phyloP scores from a whole-genome alignment of 305 asterid species.

The Stenogyne calaminthoides region DNA sequence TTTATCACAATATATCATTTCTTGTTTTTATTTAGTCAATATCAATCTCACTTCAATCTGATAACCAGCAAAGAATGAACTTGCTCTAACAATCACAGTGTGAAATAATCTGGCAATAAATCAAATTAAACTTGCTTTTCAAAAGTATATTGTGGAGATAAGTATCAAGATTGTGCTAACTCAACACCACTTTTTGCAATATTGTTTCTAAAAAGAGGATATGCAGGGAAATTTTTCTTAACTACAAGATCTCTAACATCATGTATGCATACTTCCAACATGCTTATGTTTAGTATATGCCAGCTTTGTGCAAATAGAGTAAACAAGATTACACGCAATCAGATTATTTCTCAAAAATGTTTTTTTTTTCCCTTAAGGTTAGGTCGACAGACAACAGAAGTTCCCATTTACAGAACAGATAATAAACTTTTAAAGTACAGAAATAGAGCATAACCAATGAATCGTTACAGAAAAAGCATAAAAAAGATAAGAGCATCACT shows the following conservation, averaged over 20 bases:
- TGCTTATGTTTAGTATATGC: conserved; percentile 9
- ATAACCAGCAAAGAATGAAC: conserved; percentile 3
- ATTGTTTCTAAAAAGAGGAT: conserved; percentile 2
- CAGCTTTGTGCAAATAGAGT: background rate
- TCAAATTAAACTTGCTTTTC: conserved; percentile 9
- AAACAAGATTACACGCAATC: background rate
- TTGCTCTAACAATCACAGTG: conserved; percentile 1
- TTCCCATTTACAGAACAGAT: background rate
- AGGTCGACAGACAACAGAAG: background rate
- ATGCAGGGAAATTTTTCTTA: background rate
- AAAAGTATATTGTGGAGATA: background rate
- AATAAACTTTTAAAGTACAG: background rate
- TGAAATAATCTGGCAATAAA: background rate
- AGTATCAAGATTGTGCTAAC: background rate
- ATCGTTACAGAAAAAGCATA: background rate
- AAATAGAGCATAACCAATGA: background rate
- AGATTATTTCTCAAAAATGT: background rate
- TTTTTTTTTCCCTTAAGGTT: too few relatives aligned
- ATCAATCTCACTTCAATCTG: conserved; percentile 16
- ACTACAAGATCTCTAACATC: background rate
- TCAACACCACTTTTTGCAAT: background rate
- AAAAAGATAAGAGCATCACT: background rate
- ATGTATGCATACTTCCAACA: background rate
- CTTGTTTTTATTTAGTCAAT: conserved; percentile 2
- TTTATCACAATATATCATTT: conserved; percentile 4